Percentiles rank a stretch among this genome's conserved stretches.
phyloP scores from a whole-genome alignment of 371 early-diverging fungal species.

The Homolaphlyctis polyrhiza region DNA sequence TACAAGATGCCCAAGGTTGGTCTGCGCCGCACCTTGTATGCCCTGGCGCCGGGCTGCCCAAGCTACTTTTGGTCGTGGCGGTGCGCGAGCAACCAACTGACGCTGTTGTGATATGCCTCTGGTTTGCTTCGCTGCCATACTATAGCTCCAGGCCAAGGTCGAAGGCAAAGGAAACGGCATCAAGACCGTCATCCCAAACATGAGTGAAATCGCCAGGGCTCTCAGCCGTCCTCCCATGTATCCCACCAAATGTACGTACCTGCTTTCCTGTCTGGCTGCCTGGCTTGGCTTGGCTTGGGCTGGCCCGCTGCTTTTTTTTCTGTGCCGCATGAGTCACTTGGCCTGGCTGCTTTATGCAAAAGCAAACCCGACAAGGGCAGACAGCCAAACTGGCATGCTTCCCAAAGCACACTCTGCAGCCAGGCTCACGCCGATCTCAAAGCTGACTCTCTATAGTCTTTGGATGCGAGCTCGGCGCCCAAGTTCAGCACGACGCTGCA shows the following conservation, averaged over 20 bases:
- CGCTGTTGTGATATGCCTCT: neutral
- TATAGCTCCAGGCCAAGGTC: slow-evolving; percentile 73
- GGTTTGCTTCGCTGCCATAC: neutral
- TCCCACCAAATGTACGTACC: slow-evolving; percentile 29
- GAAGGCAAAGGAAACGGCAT: slow-evolving; percentile 99
- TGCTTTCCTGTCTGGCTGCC: neutral
- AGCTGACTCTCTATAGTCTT: slow-evolving; percentile 46
- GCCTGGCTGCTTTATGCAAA: no score
- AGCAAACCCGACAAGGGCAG: no score
- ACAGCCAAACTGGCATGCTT: no score
- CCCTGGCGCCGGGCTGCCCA: no score
- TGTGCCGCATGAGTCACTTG: neutral
- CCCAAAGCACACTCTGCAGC: no score
- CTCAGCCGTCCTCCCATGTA: slow-evolving; percentile 86
- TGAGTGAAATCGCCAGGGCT: slow-evolving; percentile 91
- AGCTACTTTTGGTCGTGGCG: no score
- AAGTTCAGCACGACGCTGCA: slow-evolving; percentile 85
- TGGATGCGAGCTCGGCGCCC: slow-evolving; percentile 96
- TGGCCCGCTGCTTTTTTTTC: slow-evolving; percentile 1
- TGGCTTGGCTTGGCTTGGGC: neutral
- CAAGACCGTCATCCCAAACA: slow-evolving; percentile 98
- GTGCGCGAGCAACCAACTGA: neutral
- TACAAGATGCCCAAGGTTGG: slow-evolving; percentile 97
- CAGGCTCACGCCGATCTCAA: no score
- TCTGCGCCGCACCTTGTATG: no score